These are phyloP conservation scores for Hemisphaericaspora subhashii DNA, from an alignment of 1,139 yeast genomes.

Conservation along the genomic window DNA sequence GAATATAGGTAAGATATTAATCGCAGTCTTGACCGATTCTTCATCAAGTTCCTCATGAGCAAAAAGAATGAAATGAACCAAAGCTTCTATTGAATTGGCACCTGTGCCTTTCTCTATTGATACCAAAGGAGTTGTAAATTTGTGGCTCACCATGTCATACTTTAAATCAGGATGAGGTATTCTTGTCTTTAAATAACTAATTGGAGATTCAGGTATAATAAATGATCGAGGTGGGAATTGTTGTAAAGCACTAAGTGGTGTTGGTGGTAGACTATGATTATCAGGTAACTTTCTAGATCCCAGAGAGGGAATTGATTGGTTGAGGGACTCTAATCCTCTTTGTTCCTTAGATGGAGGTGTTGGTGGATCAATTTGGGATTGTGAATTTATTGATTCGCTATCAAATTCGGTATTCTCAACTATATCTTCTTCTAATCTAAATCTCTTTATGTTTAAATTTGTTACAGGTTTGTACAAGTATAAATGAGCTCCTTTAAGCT, in stretches of 20 bases:
- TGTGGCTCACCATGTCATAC: slow-evolving; percentile 47
- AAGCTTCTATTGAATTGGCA: slow-evolving; percentile 54
- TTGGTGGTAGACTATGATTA: slow-evolving; percentile 1
- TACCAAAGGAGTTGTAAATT: slow-evolving; percentile 14
- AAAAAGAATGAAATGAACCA: slow-evolving; percentile 73
- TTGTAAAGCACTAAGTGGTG: not conserved
- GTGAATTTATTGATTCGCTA: slow-evolving; percentile 1
- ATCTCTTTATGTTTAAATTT: slow-evolving; percentile 47
- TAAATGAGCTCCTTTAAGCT: slow-evolving; percentile 62
- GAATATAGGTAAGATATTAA: slow-evolving; percentile 63
- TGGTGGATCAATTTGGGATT: slow-evolving; percentile 1
- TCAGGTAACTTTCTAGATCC: not conserved
- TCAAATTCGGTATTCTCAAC: not conserved
- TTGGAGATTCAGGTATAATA: slow-evolving; percentile 7
- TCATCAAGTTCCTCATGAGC: slow-evolving; percentile 18
- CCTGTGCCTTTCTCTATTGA: slow-evolving; percentile 6
- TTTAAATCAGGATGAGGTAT: slow-evolving; percentile 67
- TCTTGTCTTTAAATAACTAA: slow-evolving; percentile 32
- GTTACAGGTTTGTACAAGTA: slow-evolving; percentile 56
- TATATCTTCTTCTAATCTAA: slow-evolving; percentile 23
- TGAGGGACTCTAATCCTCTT: not conserved
- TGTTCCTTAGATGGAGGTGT: not conserved
- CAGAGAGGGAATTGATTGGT: not conserved
- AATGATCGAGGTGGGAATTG: slow-evolving; percentile 1
- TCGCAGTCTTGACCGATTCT: slow-evolving; percentile 42